These are phyloP conservation scores for Guadua angustifolia DNA, from an alignment of 176 grass and related monocot species.

Conservation along the genomic window DNA sequence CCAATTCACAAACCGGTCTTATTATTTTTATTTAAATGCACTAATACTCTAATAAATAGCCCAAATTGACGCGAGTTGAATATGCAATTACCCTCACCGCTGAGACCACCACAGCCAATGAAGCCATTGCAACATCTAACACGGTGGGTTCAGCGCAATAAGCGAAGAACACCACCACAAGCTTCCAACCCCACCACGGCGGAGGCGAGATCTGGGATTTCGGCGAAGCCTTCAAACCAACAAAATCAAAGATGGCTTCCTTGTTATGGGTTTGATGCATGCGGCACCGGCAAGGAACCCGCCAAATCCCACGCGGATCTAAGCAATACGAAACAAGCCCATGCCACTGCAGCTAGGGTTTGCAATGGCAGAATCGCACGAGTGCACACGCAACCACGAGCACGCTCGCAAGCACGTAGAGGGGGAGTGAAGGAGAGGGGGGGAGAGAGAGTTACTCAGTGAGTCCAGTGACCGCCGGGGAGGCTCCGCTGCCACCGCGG, in stretches of 20 bases:
- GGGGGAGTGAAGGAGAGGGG: not conserved
- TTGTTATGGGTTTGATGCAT: not conserved
- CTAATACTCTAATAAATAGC: too few species aligned
- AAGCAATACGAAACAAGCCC: not conserved
- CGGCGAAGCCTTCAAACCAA: not conserved
- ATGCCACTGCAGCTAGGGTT: conserved; percentile 17
- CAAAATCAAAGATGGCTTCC: too few species aligned
- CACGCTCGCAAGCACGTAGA: not conserved
- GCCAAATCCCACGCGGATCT: not conserved
- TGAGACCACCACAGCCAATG: not conserved
- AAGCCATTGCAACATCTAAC: not conserved
- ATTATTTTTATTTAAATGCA: too few species aligned
- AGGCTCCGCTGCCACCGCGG: conserved; percentile 3
- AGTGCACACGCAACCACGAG: not conserved
- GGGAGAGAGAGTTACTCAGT: conserved; percentile 1
- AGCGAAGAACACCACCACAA: not conserved
- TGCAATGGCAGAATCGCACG: not conserved
- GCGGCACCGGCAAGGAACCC: not conserved
- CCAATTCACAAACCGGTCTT: too few species aligned
- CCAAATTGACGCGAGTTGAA: too few species aligned
- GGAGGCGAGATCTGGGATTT: not conserved
- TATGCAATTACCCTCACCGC: too few species aligned
- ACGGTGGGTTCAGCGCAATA: not conserved
- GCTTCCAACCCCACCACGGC: not conserved
- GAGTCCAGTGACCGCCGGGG: not conserved